Evolutionary conservation across 2,329 filamentous ascomycete species (phyloP), one percentile per base, ranked within the genome.

Genomic region (Paraphoma chrysanthemicola): DNA sequence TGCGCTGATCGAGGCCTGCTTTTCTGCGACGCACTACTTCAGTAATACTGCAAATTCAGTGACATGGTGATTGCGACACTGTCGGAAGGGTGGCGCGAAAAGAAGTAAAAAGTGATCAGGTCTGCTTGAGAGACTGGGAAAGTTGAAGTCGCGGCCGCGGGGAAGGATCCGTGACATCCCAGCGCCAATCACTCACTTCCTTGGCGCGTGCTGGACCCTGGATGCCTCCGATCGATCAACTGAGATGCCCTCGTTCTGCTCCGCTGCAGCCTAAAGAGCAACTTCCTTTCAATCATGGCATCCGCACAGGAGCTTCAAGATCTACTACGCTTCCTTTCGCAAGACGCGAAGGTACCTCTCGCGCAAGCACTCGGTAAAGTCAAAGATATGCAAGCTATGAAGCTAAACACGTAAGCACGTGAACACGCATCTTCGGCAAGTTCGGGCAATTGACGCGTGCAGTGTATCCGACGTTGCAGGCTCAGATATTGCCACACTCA

Each of bases 291-390:
- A 11, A 57, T 17, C 36, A 78, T 77, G 74, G 54, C 74, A n/a
- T 70, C 68, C 4, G 56, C 72, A 31, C 64, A 67, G 16, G 75
- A 80, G 43, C 63, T 82, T 5, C 81, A 83, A 67, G 64, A 73
- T 12, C 70, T 87, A 12, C 75, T 88, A 33, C 82, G 85, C 11
- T 88, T 88, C 60, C 74, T 88, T 23, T 83, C 82, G 1, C 81
- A 85, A 71, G 85, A 88, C 63, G 81, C 81, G 30, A 86, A 85
- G 66, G 62, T 88, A 0, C 82, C 85, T 2, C 74, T 88, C 5
- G 81, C 82, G 4, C 74, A 77, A 29, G 85, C 85, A 10, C 83
- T 88, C 71, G 68, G 78, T 51, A 86, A 86, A 66, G 77, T 84
- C 52, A 82, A 82, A 59, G 78, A 81, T n/a, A 77, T 88, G 9